Conservation (phyloP, 768 basidiomycete genomes). For the Pleurotus pulmonarius region DNA sequence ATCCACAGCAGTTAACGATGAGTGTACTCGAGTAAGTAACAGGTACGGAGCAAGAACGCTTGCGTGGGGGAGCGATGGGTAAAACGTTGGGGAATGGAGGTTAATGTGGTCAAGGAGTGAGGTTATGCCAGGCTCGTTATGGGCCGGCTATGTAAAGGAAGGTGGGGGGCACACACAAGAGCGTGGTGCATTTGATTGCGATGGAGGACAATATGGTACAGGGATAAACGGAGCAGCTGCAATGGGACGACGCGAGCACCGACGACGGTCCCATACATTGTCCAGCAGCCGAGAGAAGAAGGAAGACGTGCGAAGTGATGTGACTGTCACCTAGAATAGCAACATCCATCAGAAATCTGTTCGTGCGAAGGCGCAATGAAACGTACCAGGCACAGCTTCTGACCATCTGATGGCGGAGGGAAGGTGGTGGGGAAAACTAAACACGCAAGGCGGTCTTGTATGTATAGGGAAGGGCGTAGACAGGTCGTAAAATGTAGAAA, state of each 20-base stretch:
- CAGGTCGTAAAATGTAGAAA: conserved; percentile 2
- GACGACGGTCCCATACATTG: background rate
- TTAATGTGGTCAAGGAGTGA: background rate
- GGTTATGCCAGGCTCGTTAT: background rate
- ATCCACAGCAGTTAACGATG: background rate
- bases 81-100: background rate
- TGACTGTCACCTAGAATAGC: background rate
- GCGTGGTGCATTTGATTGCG: background rate
- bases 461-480: conserved; percentile 1
- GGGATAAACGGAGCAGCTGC: background rate
- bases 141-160: background rate
- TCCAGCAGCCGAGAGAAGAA: background rate
- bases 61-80: background rate
- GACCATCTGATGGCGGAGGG: background rate
- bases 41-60: background rate
- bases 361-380: background rate
- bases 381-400: background rate
- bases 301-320: background rate
- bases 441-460: conserved; percentile 6
- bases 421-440: background rate
- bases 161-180: background rate
- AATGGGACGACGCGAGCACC: background rate
- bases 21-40: background rate
- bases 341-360: background rate
- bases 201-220: background rate